Base-by-base conservation (phyloP, 192 early-diverging fungal species). In the Coemansia pectinata region DNA sequence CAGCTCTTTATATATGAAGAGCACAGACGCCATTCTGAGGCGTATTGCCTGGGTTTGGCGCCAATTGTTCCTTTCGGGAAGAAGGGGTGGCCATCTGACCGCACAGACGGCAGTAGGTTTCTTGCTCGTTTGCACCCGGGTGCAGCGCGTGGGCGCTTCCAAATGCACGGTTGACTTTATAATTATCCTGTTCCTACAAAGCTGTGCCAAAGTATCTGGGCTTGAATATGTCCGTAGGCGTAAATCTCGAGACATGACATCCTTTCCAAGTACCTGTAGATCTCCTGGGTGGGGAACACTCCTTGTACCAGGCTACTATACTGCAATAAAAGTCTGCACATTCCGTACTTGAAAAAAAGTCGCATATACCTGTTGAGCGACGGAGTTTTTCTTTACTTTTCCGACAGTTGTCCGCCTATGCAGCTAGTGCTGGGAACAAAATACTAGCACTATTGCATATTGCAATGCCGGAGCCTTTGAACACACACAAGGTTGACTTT, bases 171-270 rank as follows among this genome's bases (percentile, higher is more conserved):
- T 48, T 48, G 45, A 21, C 45, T 17, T 48, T 21, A 48, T 21
- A 55, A 29, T 29, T 55, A 55, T 55, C 52, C 52, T 29, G 52
- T 48, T 48, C n/a, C 45, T 48, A 48, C 45, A 48, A 44, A 44
- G 42, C 42, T 44, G 14, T 17, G 9, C 27, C 15, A 14, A 52
- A 52, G 48, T 7, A 3, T 55, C 52, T 55, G 52, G 52, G 25
- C 52, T 55, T 55, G 27, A 55, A 55, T 52, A 12, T 29, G 10
- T 29, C 17, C 52, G 23, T 52, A 27, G 21, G 12, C 21, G 27
- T 2, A 25, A 55, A 55, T 29, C 21, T 29, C 52, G 0, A 15
- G 9, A 55, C 50, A 52, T 27, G 50, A 21, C 21, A 29, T 21
- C 6, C 45, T 48, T 48, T 19, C n/a, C 45, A 48, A 48, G 45